phyloP scores from a whole-genome alignment of 345 rosid species.

The Microthlaspi erraticum region DNA sequence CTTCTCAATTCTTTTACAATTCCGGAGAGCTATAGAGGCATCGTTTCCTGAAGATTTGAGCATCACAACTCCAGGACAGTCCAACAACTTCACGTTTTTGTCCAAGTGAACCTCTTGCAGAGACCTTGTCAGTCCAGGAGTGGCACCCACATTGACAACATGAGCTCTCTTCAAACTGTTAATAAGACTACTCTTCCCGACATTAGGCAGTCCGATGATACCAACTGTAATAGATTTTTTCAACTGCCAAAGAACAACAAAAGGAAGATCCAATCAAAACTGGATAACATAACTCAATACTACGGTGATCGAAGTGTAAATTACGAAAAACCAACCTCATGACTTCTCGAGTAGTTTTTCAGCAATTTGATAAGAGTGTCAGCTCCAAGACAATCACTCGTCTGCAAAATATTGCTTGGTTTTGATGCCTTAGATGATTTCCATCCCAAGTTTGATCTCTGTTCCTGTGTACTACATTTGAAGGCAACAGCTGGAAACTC shows the following conservation, averaged over 20 bases:
- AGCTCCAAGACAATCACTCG: slow-evolving; percentile 98
- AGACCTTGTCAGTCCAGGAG: slow-evolving; percentile 93
- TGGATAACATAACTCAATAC: slow-evolving; percentile 9
- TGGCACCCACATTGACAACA: slow-evolving; percentile 92
- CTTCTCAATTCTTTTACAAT: slow-evolving; percentile 97
- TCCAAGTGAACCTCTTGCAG: slow-evolving; percentile 97
- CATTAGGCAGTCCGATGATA: slow-evolving; percentile 92
- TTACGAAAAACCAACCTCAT: slow-evolving; percentile 56
- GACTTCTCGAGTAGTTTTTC: slow-evolving; percentile 95
- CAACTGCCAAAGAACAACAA: slow-evolving; percentile 58
- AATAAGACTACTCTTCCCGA: slow-evolving; percentile 98
- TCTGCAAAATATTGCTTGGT: slow-evolving; percentile 73
- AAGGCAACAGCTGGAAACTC: slow-evolving; percentile 97
- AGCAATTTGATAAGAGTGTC: slow-evolving; percentile 87
- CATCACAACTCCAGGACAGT: slow-evolving; percentile 99
- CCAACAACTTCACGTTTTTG: slow-evolving; percentile 86
- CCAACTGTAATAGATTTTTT: slow-evolving; percentile 94
- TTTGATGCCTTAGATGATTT: slow-evolving; percentile 72
- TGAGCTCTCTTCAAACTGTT: slow-evolving; percentile 96
- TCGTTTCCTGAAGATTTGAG: slow-evolving; percentile 74
- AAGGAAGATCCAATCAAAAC: not conserved
- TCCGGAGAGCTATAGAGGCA: slow-evolving; percentile 79
- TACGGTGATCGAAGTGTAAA: not conserved
- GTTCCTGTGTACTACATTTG: slow-evolving; percentile 96
- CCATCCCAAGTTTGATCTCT: slow-evolving; percentile 93